Evolutionary conservation across 345 rosid species (phyloP).

Genomic region (Arabidopsis suecica): DNA sequence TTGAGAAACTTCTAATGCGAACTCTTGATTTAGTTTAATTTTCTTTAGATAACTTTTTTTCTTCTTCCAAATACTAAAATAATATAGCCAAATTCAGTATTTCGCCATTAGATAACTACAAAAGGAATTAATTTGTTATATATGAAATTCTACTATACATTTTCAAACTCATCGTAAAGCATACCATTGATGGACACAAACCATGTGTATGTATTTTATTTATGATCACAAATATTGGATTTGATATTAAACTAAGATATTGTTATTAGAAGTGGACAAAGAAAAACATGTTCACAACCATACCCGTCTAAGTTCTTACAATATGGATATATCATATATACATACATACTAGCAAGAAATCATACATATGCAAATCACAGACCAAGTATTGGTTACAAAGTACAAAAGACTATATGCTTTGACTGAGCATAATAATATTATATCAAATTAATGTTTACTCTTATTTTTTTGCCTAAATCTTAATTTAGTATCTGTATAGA

Average conservation of each 20-base stretch:
- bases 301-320: conserved; percentile 48
- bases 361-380: conserved; percentile 27
- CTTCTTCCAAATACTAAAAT: too few relatives aligned
- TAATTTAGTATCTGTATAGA: conserved; percentile 48
- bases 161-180: not conserved
- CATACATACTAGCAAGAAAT: conserved; percentile 10
- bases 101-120: not conserved
- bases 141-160: not conserved
- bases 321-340: conserved; percentile 32
- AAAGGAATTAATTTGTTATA: not conserved
- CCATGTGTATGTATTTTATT: conserved; percentile 26
- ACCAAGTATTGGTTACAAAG: conserved; percentile 45
- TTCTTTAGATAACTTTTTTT: too few relatives aligned
- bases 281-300: conserved; percentile 51
- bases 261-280: conserved; percentile 50
- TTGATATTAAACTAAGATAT: conserved; percentile 22
- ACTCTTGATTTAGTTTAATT: too few relatives aligned
- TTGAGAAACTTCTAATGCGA: too few relatives aligned
- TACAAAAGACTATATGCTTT: conserved; percentile 41
- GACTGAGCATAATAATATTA: conserved; percentile 28
- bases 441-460: not conserved
- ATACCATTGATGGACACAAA: conserved; percentile 28
- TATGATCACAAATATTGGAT: conserved; percentile 19
- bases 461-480: conserved; percentile 11
- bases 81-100: not conserved